These are phyloP conservation scores for Cnidoscolus chayamansa DNA, from an alignment of 441 rosid species.

Conservation along the genomic window DNA sequence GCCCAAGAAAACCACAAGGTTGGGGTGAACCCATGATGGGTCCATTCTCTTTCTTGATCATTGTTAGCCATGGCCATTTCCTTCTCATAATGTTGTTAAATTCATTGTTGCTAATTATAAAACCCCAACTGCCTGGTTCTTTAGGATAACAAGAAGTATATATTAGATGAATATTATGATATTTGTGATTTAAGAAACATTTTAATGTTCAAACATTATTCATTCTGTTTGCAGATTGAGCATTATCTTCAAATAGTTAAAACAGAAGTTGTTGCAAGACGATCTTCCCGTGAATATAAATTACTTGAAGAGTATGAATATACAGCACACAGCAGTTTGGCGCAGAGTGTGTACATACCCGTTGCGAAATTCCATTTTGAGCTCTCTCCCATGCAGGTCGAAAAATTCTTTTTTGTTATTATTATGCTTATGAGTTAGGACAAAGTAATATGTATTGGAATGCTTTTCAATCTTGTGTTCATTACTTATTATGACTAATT, in stretches of 20 bases:
- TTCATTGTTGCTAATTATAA: background rate
- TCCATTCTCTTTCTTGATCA: slow-evolving; percentile 6
- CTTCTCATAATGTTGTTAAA: background rate
- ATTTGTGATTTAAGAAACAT: background rate
- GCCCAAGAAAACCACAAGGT: background rate
- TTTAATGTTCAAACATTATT: background rate
- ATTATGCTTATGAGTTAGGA: background rate
- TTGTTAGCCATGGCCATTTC: background rate
- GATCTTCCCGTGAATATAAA: slow-evolving; percentile 39
- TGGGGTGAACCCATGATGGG: slow-evolving; percentile 1
- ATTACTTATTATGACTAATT: background rate
- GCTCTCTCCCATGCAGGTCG: slow-evolving; percentile 99
- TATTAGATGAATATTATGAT: background rate
- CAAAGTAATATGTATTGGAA: background rate
- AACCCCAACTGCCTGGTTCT: background rate
- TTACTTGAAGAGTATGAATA: slow-evolving; percentile 87
- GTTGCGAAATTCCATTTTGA: slow-evolving; percentile 90
- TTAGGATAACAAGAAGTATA: background rate
- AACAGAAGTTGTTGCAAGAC: slow-evolving; percentile 68
- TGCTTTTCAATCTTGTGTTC: background rate
- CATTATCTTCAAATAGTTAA: slow-evolving; percentile 97
- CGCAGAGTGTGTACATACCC: slow-evolving; percentile 67
- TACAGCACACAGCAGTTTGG: slow-evolving; percentile 94
- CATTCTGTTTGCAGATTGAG: slow-evolving; percentile 64
- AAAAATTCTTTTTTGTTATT: slow-evolving; percentile 4